These are phyloP conservation scores for Cercophora newfieldiana DNA, from an alignment of 495 filamentous ascomycete genomes.

Conservation along the genomic window DNA sequence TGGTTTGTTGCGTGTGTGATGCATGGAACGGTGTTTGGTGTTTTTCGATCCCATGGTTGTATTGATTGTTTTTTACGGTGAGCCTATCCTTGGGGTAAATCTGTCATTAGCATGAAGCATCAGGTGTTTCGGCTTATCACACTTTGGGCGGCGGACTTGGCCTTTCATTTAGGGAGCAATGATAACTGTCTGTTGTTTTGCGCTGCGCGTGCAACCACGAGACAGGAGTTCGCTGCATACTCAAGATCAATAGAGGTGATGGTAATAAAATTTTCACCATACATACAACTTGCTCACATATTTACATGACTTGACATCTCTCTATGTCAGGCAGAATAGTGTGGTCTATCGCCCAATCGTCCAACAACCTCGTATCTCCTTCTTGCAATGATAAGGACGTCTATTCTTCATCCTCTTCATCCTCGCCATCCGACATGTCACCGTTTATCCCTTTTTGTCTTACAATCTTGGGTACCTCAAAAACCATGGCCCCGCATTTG, in stretches of 20 bases:
- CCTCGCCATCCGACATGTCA: constrained; percentile 14
- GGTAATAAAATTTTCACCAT: background rate
- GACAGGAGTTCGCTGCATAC: too few species aligned
- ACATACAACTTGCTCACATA: background rate
- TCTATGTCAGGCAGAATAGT: background rate
- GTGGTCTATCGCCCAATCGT: background rate
- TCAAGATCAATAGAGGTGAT: background rate
- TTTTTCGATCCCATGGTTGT: background rate
- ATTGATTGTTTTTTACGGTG: background rate
- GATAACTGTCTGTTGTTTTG: too few species aligned
- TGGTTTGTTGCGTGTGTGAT: background rate
- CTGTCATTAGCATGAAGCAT: background rate
- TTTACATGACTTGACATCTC: background rate
- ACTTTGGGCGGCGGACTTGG: background rate
- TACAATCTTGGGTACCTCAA: constrained; percentile 65
- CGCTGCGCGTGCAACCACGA: too few species aligned
- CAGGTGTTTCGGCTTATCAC: background rate
- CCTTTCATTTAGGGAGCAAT: background rate
- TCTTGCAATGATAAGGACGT: background rate
- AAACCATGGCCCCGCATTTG: constrained; percentile 75
- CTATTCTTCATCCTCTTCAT: constrained; percentile 9
- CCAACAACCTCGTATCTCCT: background rate
- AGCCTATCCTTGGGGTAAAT: background rate
- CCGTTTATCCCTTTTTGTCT: constrained; percentile 16
- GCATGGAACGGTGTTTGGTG: background rate